Conservation (phyloP, 106 monocot genomes). For the Ottelia alismoides region DNA sequence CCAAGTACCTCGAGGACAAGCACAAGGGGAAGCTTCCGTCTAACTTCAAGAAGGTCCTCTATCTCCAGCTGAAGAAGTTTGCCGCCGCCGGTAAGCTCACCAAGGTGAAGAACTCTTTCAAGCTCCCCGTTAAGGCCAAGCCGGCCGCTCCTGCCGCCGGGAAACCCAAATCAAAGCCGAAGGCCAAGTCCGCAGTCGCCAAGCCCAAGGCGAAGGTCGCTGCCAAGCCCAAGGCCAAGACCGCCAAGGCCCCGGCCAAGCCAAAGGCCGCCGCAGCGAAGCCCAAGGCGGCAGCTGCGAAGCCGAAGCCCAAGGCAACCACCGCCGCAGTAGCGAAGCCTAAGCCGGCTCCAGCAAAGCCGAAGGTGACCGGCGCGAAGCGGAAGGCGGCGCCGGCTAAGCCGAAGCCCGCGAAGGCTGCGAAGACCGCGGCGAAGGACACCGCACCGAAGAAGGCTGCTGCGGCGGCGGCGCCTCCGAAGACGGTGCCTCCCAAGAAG, state of each 20-base stretch:
- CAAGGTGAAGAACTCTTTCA: constrained; percentile 77
- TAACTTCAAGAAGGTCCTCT: constrained; percentile 69
- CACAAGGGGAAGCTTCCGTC: constrained; percentile 42
- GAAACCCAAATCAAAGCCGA: constrained; percentile 15
- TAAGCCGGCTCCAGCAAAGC: too few species aligned
- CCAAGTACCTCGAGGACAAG: constrained; percentile 76
- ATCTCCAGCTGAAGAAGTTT: constrained; percentile 49
- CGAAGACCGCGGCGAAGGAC: constrained; percentile 22
- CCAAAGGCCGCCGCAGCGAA: constrained; percentile 11
- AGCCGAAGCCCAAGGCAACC: constrained; percentile 14
- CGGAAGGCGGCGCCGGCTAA: constrained; percentile 2
- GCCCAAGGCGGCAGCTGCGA: constrained; percentile 8
- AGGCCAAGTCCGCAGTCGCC: background rate
- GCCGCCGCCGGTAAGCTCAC: constrained; percentile 51
- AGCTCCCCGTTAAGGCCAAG: constrained; percentile 25
- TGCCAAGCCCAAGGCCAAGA: constrained; percentile 8
- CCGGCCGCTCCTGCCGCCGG: constrained; percentile 1
- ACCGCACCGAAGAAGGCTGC: constrained; percentile 21
- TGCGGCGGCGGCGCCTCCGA: too few species aligned
- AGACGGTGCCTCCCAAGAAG: too few species aligned
- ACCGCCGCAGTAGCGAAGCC: constrained; percentile 3
- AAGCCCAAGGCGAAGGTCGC: constrained; percentile 11
- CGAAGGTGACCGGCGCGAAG: constrained; percentile 10
- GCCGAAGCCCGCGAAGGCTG: constrained; percentile 21
- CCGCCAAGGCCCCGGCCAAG: constrained; percentile 11